Evolutionary conservation across 176 grass and related monocot genomes (phyloP), one percentile per base, ranked within the genome.

Genomic region (Triticum monococcum): DNA sequence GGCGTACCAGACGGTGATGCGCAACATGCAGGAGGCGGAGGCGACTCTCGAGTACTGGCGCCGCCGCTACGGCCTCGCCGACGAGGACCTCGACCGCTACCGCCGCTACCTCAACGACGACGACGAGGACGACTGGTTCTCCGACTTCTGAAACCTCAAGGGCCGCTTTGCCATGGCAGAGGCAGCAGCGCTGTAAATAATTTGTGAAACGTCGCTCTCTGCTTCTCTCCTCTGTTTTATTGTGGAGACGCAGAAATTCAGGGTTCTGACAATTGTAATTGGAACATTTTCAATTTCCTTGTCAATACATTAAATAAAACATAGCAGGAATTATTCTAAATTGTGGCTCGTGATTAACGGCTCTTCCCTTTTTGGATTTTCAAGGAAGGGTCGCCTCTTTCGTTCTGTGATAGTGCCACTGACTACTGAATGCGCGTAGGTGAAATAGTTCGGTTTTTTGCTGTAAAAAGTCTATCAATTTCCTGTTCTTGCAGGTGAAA

Each of bases 31-130:
- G 14, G 88, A 86, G 78, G 78, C 83, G 20, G 88, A 89, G 61
- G 78, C 85, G 69, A 67, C 83, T 78, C 88, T 89, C 25, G 78
- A 86, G 70, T 86, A 89, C 70, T 89, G 88, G 88, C 69, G 88
- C 4, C 78, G 35, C 45, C 80, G 45, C 46, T 89, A 89, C 83
- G 88, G 83, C 68, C 83, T 89, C 20, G 18, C 20, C 25, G 83
- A 86, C 48, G 46, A 86, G 48, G 88, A 89, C 5, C 83, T 89
- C 7, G 88, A 89, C 70, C 81, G 23, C 61, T 89, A 89, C 88
- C 57, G 78, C 35, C 10, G n/a, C 70, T 43, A 62, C 83, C 32
- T 89, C 69, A 61, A 69, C 36, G 61, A 81, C 4, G 40, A 75
- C n/a, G 82, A 77, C 60, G 54, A 59, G 18, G 88, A 85, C 69